These are phyloP conservation scores for Kodamaea nitidulidarum DNA, from an alignment of 805 yeast species.

Conservation along the genomic window DNA sequence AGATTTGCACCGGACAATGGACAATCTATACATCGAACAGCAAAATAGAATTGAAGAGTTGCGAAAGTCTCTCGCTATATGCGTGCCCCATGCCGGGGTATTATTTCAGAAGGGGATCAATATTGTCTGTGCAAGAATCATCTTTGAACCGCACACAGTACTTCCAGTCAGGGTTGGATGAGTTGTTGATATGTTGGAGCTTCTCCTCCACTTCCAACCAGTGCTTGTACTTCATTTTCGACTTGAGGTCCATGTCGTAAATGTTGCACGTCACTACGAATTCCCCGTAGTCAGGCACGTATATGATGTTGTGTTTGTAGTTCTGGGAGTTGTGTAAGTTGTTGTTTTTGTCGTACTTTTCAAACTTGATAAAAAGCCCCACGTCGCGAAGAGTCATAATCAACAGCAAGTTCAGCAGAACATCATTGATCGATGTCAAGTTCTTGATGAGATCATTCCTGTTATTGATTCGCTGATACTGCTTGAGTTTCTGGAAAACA, in stretches of 20 bases:
- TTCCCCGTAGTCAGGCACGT: slow-evolving; percentile 21
- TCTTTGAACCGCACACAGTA: slow-evolving; percentile 19
- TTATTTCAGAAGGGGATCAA: slow-evolving; percentile 7
- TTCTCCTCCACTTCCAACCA: slow-evolving; percentile 44
- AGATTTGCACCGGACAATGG: no score
- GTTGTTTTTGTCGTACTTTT: slow-evolving; percentile 24
- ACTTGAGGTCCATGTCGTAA: slow-evolving; percentile 49
- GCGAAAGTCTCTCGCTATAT: background rate
- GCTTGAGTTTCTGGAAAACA: slow-evolving; percentile 32
- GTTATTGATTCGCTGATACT: slow-evolving; percentile 31
- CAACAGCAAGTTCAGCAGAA: slow-evolving; percentile 35
- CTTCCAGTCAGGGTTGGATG: slow-evolving; percentile 28
- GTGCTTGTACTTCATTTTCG: slow-evolving; percentile 37
- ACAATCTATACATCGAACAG: background rate
- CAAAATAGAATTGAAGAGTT: background rate
- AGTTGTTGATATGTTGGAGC: slow-evolving; percentile 31
- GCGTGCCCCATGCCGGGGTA: background rate
- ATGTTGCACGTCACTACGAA: slow-evolving; percentile 35
- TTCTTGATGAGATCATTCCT: slow-evolving; percentile 30
- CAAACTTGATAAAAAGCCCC: slow-evolving; percentile 45
- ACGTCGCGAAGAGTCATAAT: slow-evolving; percentile 58
- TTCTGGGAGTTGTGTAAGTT: slow-evolving; percentile 29
- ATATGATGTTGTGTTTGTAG: slow-evolving; percentile 23
- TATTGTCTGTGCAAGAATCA: slow-evolving; percentile 1
- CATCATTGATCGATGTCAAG: slow-evolving; percentile 33